Percentiles rank a stretch among this genome's conserved stretches.
Evolutionary conservation across 2,329 filamentous ascomycete genomes (phyloP).

Genomic region (Harringtonia lauricola): DNA sequence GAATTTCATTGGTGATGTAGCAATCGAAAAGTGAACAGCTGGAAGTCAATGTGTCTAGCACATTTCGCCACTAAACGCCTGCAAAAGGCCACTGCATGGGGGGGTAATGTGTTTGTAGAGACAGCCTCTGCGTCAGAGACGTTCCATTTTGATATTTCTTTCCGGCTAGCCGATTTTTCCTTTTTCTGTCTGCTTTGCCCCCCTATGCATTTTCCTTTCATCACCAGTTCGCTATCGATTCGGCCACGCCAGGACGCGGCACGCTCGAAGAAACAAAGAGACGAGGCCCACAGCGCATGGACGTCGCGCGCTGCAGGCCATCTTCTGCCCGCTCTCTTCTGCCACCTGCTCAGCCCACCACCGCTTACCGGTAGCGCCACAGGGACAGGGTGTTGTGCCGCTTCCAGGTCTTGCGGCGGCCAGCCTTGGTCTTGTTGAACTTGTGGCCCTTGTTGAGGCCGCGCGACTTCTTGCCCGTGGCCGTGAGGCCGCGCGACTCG

Average conservation of each 20-base stretch:
- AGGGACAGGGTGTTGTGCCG: slow-evolving; percentile 98
- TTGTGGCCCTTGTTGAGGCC: slow-evolving; percentile 98
- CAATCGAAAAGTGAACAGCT: background rate
- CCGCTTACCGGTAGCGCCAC: slow-evolving; percentile 91
- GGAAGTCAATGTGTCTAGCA: too few relatives aligned
- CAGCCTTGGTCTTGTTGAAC: slow-evolving; percentile 97
- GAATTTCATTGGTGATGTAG: background rate
- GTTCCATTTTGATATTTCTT: background rate
- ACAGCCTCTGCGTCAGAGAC: too few relatives aligned
- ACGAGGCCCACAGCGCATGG: too few relatives aligned
- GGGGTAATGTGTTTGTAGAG: too few relatives aligned
- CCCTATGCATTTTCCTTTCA: background rate
- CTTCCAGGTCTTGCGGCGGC: slow-evolving; percentile 99
- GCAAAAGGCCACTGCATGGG: too few relatives aligned
- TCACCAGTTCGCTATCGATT: background rate
- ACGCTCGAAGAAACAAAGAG: slow-evolving; percentile 1
- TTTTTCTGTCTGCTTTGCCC: too few relatives aligned
- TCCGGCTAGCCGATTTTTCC: background rate
- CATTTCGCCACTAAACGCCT: too few relatives aligned
- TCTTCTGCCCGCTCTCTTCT: too few relatives aligned
- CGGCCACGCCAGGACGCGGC: background rate
- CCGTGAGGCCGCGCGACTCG: slow-evolving; percentile 91
- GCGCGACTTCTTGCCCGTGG: slow-evolving; percentile 98
- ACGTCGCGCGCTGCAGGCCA: too few relatives aligned
- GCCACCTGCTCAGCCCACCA: too few relatives aligned